Percentiles rank a stretch among this genome's conserved stretches.
These are phyloP conservation scores for Spergularia bocconei DNA, from an alignment of 148 eudicot genomes.

Conservation along the genomic window DNA sequence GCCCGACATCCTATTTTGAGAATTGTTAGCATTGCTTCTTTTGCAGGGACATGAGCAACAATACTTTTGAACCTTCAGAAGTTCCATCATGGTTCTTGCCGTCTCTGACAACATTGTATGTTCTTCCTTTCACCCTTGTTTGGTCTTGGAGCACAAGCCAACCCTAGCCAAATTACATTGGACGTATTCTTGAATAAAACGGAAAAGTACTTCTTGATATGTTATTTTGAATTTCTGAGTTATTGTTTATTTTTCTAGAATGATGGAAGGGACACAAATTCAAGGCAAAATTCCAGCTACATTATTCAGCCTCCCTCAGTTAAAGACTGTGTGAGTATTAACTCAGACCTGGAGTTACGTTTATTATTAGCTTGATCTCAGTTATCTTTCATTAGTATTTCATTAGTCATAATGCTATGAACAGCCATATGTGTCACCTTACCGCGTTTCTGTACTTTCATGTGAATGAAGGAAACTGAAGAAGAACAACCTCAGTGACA, in stretches of 20 bases:
- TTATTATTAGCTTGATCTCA: no score
- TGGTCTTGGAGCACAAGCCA: background rate
- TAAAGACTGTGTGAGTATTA: conserved; percentile 58
- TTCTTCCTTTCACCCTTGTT: background rate
- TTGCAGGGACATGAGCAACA: conserved; percentile 31
- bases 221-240: background rate
- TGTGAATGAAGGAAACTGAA: conserved; percentile 32
- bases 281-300: conserved; percentile 44
- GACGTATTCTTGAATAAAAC: background rate
- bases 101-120: conserved; percentile 26
- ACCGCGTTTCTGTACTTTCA: background rate
- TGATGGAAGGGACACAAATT: conserved; percentile 43
- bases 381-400: background rate
- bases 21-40: background rate
- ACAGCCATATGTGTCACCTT: background rate
- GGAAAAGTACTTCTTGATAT: background rate
- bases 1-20: background rate
- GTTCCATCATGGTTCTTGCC: conserved; percentile 26
- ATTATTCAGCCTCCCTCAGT: conserved; percentile 50
- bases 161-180: background rate
- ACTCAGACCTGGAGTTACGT: background rate
- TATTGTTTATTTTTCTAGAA: conserved; percentile 26
- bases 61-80: conserved; percentile 17
- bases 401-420: background rate
- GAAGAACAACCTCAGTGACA: conserved; percentile 52